Evolutionary conservation across 2,329 filamentous ascomycete species (phyloP).

Genomic region (Phaeosphaeriaceae sp.): DNA sequence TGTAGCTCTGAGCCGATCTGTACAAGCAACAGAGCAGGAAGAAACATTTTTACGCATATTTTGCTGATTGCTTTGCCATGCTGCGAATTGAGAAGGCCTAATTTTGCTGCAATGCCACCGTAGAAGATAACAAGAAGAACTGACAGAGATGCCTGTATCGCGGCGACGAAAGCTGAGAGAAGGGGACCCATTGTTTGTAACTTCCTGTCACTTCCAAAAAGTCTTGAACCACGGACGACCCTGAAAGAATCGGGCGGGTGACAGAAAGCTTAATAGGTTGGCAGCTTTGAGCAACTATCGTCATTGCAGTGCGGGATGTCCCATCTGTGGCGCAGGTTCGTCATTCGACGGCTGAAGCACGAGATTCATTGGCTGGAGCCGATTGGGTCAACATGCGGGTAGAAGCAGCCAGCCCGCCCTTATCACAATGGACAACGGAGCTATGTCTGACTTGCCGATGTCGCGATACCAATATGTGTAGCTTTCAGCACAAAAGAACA

Average conservation of each 20-base stretch:
- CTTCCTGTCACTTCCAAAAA: not conserved
- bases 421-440: not conserved
- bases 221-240: not conserved
- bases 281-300: slow-evolving; percentile 4
- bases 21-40: slow-evolving; percentile 61
- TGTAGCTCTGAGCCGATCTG: slow-evolving; percentile 61
- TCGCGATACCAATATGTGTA: no score
- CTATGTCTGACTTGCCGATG: not conserved
- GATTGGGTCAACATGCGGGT: slow-evolving; percentile 13
- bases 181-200: slow-evolving; percentile 5
- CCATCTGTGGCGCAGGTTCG: slow-evolving; percentile 12
- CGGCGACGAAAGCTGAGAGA: slow-evolving; percentile 56
- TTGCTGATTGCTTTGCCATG: slow-evolving; percentile 62
- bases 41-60: slow-evolving; percentile 60
- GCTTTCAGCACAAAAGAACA: no score
- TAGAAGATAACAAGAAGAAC: slow-evolving; percentile 62
- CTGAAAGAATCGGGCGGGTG: not conserved
- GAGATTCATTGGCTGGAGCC: slow-evolving; percentile 13
- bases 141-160: slow-evolving; percentile 61
- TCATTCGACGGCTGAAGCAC: slow-evolving; percentile 19
- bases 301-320: slow-evolving; percentile 7
- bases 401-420: not conserved
- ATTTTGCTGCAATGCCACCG: slow-evolving; percentile 57
- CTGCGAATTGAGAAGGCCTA: slow-evolving; percentile 53
- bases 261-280: slow-evolving; percentile 1